Evolutionary conservation across 23 red algal species (phyloP).

Genomic region (Gracilaria domingensis): DNA sequence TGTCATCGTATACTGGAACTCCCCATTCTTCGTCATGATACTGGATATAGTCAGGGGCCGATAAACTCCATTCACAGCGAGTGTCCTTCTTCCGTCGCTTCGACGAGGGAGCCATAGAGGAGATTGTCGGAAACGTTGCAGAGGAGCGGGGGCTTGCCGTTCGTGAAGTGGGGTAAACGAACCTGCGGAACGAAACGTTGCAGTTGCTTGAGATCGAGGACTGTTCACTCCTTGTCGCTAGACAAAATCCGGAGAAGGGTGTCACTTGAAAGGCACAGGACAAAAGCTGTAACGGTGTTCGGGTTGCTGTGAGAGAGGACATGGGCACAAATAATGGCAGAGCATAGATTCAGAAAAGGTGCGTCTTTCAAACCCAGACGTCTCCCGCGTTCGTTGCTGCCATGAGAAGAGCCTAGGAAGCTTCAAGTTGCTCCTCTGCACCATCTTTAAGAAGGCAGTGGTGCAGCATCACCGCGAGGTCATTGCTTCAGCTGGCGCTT

Average conservation of each 20-base stretch:
- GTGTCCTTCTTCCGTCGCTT: conserved; percentile 30
- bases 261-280: neutral
- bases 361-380: neutral
- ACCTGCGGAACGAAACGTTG: neutral
- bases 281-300: neutral
- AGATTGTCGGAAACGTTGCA: neutral
- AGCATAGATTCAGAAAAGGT: neutral
- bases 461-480: too few species aligned
- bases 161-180: neutral
- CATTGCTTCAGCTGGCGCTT: neutral
- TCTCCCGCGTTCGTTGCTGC: neutral
- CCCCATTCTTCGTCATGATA: conserved; percentile 93
- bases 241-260: neutral
- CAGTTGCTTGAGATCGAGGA: neutral
- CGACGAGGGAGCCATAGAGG: conserved; percentile 1
- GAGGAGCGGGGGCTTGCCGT: neutral
- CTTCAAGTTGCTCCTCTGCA: neutral
- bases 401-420: neutral
- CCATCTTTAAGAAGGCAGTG: neutral
- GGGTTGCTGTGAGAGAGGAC: neutral
- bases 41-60: conserved; percentile 41
- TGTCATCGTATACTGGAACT: conserved; percentile 58
- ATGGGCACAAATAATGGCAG: neutral
- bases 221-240: neutral
- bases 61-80: conserved; percentile 52